Conservation (phyloP, 441 rosid genomes). For the Isatis lusitanica region DNA sequence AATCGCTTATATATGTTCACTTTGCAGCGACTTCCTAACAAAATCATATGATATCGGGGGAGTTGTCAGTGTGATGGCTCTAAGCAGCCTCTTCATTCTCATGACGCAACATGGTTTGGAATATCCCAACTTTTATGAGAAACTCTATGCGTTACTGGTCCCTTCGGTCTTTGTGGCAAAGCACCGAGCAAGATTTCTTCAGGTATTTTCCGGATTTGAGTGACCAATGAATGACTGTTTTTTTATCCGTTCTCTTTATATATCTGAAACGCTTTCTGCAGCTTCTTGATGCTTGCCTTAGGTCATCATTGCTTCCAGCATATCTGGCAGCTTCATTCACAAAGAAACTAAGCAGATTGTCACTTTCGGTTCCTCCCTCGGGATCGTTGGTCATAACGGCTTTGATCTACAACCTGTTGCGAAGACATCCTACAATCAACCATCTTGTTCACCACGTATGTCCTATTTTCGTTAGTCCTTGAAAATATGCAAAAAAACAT, state of each 20-base stretch:
- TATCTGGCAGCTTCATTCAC: conserved; percentile 92
- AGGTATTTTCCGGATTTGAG: conserved; percentile 47
- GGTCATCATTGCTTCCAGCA: conserved; percentile 91
- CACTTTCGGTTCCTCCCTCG: conserved; percentile 79
- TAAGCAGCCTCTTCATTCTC: conserved; percentile 88
- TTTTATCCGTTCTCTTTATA: not conserved
- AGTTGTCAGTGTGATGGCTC: conserved; percentile 94
- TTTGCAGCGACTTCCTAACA: conserved; percentile 85
- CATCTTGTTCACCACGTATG: conserved; percentile 84
- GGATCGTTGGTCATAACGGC: conserved; percentile 81
- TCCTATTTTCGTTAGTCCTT: not conserved
- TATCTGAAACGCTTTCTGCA: conserved; percentile 41
- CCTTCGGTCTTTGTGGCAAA: conserved; percentile 91
- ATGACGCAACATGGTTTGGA: conserved; percentile 88
- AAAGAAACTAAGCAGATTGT: conserved; percentile 80
- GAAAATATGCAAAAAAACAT: not conserved
- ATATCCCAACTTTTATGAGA: conserved; percentile 86
- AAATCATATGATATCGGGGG: conserved; percentile 93
- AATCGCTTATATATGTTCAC: not conserved
- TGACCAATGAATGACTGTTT: not conserved
- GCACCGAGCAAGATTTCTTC: conserved; percentile 82
- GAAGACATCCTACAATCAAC: conserved; percentile 90
- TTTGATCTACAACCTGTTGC: conserved; percentile 76
- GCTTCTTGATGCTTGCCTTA: conserved; percentile 95
- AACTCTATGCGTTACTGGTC: conserved; percentile 69